A percentile compares a stretch with the other conserved stretches of the same genome.
Conservation (phyloP, 177 flowering plant genomes). For the Telopea speciosissima region DNA sequence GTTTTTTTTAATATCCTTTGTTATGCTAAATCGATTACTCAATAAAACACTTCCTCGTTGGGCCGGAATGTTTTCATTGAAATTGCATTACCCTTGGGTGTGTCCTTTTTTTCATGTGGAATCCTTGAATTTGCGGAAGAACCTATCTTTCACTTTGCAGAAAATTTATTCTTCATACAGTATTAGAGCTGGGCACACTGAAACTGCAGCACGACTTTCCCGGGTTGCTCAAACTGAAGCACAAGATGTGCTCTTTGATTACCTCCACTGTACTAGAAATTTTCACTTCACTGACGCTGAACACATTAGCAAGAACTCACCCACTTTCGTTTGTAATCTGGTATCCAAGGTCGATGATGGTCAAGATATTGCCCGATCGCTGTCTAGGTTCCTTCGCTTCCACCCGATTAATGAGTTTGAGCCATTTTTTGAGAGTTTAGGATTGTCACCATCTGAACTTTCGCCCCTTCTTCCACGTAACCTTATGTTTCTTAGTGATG, state of each 20-base stretch:
- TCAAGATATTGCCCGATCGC: slow-evolving; percentile 22
- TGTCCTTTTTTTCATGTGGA: slow-evolving; percentile 12
- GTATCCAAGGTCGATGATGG: slow-evolving; percentile 29
- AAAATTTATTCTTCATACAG: slow-evolving; percentile 19
- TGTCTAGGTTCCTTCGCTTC: slow-evolving; percentile 35
- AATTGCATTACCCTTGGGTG: slow-evolving; percentile 9
- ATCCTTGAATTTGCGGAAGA: background rate
- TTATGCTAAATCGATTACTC: slow-evolving; percentile 2
- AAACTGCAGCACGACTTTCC: slow-evolving; percentile 15
- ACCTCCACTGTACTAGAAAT: slow-evolving; percentile 43
- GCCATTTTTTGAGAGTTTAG: slow-evolving; percentile 58
- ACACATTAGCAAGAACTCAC: slow-evolving; percentile 50
- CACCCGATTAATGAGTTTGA: slow-evolving; percentile 57
- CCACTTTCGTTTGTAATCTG: slow-evolving; percentile 32
- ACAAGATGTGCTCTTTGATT: slow-evolving; percentile 39
- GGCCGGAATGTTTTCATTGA: slow-evolving; percentile 25
- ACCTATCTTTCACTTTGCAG: slow-evolving; percentile 7
- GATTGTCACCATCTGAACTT: slow-evolving; percentile 32
- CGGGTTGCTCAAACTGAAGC: slow-evolving; percentile 33
- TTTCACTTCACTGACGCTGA: slow-evolving; percentile 40
- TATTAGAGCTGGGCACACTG: slow-evolving; percentile 5
- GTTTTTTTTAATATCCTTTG: background rate
- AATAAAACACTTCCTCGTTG: slow-evolving; percentile 1
- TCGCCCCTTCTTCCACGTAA: slow-evolving; percentile 30
- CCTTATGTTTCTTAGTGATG: slow-evolving; percentile 45